Evolutionary conservation across 2,329 filamentous ascomycete genomes (phyloP).

Genomic region (Westerdykella aurantiaca): DNA sequence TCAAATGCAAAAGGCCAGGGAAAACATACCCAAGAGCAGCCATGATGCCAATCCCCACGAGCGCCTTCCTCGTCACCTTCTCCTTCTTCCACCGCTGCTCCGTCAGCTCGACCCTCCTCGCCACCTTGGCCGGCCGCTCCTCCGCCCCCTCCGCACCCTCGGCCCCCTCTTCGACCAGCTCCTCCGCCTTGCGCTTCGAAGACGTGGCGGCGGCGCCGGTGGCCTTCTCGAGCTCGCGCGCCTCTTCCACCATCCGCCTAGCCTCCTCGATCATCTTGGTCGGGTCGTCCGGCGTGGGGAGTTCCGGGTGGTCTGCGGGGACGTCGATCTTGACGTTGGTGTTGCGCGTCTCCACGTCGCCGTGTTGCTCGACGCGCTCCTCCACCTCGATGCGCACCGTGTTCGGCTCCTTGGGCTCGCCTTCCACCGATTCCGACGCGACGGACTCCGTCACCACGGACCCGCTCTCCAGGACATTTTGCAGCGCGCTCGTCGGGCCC

Average conservation of each 20-base stretch:
- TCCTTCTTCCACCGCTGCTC: slow-evolving; percentile 79
- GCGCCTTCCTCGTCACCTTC: slow-evolving; percentile 75
- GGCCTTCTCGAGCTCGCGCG: slow-evolving; percentile 48
- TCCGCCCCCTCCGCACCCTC: slow-evolving; percentile 40
- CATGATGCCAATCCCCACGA: slow-evolving; percentile 80
- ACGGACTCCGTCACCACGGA: slow-evolving; percentile 19
- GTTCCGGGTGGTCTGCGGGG: slow-evolving; percentile 59
- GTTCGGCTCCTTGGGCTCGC: slow-evolving; percentile 33
- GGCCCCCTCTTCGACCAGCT: slow-evolving; percentile 53
- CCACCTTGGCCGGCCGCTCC: slow-evolving; percentile 62
- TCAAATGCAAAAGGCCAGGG: not conserved
- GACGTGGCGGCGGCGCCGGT: slow-evolving; percentile 15
- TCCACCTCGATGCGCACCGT: slow-evolving; percentile 66
- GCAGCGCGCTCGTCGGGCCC: slow-evolving; percentile 42
- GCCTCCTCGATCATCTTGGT: slow-evolving; percentile 80
- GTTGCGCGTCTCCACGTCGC: slow-evolving; percentile 61
- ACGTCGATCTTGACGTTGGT: slow-evolving; percentile 73
- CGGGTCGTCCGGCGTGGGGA: slow-evolving; percentile 71
- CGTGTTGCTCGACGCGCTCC: slow-evolving; percentile 54
- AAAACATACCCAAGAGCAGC: slow-evolving; percentile 80
- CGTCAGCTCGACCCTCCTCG: slow-evolving; percentile 50
- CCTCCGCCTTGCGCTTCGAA: slow-evolving; percentile 45
- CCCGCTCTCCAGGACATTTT: slow-evolving; percentile 29
- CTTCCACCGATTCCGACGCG: slow-evolving; percentile 45
- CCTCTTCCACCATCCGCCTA: slow-evolving; percentile 77